Conservation (phyloP, 768 basidiomycete genomes). For the Tephrocybe sp. region DNA sequence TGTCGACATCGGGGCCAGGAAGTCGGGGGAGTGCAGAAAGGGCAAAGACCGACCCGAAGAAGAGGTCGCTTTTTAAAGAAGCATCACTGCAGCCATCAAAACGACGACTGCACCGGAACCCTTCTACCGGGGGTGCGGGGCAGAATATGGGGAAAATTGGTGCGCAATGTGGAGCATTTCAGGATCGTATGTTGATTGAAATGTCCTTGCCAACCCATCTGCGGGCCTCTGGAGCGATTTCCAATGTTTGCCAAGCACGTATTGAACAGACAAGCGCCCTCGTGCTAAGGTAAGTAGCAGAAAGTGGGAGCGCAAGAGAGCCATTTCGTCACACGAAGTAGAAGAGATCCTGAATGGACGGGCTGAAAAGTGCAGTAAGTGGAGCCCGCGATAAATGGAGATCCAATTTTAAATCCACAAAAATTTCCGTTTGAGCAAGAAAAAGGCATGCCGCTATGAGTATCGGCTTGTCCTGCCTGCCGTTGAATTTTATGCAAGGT, state of each 20-base stretch:
- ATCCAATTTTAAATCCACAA: neutral
- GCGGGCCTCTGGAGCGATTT: neutral
- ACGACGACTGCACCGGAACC: constrained; percentile 7
- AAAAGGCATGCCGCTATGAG: too few species aligned
- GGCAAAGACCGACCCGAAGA: constrained; percentile 2
- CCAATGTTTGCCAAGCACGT: too few species aligned
- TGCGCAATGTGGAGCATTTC: neutral
- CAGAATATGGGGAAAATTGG: neutral
- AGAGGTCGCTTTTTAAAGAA: constrained; percentile 6
- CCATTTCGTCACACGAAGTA: neutral
- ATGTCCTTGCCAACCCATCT: neutral
- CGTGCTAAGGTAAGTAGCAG: too few species aligned
- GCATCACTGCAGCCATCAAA: constrained; percentile 9
- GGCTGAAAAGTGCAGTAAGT: too few species aligned
- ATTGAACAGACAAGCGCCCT: neutral
- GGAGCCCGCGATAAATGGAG: neutral
- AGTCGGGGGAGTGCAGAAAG: constrained; percentile 15
- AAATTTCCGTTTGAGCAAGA: neutral
- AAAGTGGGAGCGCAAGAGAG: too few species aligned
- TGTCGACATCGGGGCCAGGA: constrained; percentile 21
- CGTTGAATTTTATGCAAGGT: too few species aligned
- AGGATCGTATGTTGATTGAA: neutral
- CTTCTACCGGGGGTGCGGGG: neutral
- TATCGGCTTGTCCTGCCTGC: too few species aligned
- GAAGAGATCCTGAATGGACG: neutral